Base-by-base conservation (phyloP, 2,329 filamentous ascomycete genomes). In the Drechslerella dactyloides region DNA sequence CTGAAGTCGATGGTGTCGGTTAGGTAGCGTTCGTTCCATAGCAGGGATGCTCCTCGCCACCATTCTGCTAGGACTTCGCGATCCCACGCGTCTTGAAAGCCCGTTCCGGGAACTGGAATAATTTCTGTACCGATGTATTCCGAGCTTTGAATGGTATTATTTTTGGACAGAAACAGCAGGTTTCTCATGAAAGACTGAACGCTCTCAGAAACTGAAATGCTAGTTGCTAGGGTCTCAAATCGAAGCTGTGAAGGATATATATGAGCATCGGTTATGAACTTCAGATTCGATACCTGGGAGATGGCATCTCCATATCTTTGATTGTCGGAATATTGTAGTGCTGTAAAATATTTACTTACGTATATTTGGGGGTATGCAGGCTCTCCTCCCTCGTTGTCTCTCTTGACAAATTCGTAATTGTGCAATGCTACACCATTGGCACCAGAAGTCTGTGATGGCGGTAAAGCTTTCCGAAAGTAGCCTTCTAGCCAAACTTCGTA, bases 61-160 rank as follows among this genome's bases (percentile, higher is more conserved):
- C 66, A 70, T 13, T 70, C 66, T 6, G 54, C 48, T 11, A 70
- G 59, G 11, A 51, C 52, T n/a, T 70, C 66, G 10, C 50, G 53
- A 24, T 70, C 59, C 66, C 66, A 70, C 7, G 17, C 42, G 10
- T 63, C 66, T 52, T 70, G 52, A 19, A 70, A 64, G 1, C 55
- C 48, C 4, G 54, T 57, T 2, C 35, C 40, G n/a, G 59, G 37
- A n/a, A 55, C 55, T 1, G 66, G 66, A 15, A 70, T 30, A 5
- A 70, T n/a, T 15, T 70, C 59, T 7, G 59, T 64, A 2, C 54
- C 54, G 3, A 8, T 30, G 21, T 48, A 70, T 33, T 13, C 23
- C 10, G 54, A 44, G 8, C 58, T 51, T 23, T 59, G 54, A 1
- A 15, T 19, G 15, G 30, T 13, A 2, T 46, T 57, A 17, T 55